Base-by-base conservation (phyloP, 2,329 filamentous ascomycete species). In the Zasmidium angulare region DNA sequence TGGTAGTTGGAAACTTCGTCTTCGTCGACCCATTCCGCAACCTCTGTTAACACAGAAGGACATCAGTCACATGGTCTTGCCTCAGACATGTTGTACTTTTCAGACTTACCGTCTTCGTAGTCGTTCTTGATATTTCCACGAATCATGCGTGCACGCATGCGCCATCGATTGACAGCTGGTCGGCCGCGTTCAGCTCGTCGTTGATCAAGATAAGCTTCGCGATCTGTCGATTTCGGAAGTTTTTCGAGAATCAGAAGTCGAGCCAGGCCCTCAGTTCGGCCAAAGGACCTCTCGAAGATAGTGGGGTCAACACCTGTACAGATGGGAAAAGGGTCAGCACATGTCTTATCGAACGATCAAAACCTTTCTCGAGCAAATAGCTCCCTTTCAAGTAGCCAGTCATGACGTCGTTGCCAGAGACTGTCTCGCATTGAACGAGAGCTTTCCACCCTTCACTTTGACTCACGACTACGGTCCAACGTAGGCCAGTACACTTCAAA, bases 281-380 rank as follows among this genome's bases (percentile, higher is more conserved):
- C 81, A 67, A 96, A 96, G 58, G 86, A 91, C 51, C 91, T 81
- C 74, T 96, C 91, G 63, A 90, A 96, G 51, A 96, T 92, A 21
- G 90, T 96, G 3, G 91, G 91, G 67, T 96, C 91, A 55, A 96
- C 79, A 11, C n/a, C n/a, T n/a, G n/a, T n/a, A n/a, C n/a, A n/a
- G n/a, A n/a, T n/a, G n/a, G n/a, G n/a, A n/a, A n/a, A n/a, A n/a
- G n/a, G n/a, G n/a, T n/a, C n/a, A n/a, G n/a, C n/a, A n/a, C n/a
- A n/a, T n/a, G n/a, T n/a, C n/a, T n/a, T n/a, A n/a, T n/a, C n/a
- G n/a, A n/a, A n/a, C n/a, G n/a, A n/a, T n/a, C n/a, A n/a, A n/a
- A n/a, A n/a, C n/a, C n/a, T n/a, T n/a, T n/a, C n/a, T n/a, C n/a
- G n/a, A n/a, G n/a, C n/a, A n/a, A n/a, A n/a, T n/a, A n/a, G n/a